phyloP scores from a whole-genome alignment of 2,329 filamentous ascomycete species.

The Raffaelea ambrosiae region DNA sequence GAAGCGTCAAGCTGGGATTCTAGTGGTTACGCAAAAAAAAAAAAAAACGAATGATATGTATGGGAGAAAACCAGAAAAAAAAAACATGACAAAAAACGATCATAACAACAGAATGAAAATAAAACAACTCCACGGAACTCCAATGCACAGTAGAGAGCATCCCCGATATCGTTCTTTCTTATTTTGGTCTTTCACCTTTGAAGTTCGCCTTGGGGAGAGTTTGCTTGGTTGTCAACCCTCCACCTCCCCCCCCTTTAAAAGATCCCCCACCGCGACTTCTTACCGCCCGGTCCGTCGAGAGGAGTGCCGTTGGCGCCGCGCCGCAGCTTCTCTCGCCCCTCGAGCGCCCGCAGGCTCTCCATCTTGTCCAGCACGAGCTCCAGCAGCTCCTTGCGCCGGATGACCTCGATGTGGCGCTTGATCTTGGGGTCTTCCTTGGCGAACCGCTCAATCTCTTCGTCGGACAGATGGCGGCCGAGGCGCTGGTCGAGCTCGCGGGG shows the following conservation, averaged over 20 bases:
- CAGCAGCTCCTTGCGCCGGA: slow-evolving; percentile 82
- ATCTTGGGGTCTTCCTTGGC: slow-evolving; percentile 91
- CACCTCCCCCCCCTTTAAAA: not conserved
- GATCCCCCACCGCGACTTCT: not conserved
- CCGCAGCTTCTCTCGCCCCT: slow-evolving; percentile 57
- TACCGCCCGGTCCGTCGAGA: not conserved
- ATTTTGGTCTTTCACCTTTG: too few species aligned
- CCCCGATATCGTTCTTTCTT: too few species aligned
- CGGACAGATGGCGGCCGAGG: slow-evolving; percentile 70
- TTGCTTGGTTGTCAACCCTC: too few species aligned
- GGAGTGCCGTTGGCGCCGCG: slow-evolving; percentile 26
- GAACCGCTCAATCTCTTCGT: slow-evolving; percentile 78
- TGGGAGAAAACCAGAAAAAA: not conserved
- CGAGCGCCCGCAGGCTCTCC: slow-evolving; percentile 77
- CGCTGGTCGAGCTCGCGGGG: slow-evolving; percentile 83
- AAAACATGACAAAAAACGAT: not conserved
- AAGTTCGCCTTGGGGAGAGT: too few species aligned
- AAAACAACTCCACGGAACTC: not conserved
- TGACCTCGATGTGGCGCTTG: slow-evolving; percentile 80
- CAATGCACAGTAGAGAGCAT: not conserved
- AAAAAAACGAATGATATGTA: too few species aligned
- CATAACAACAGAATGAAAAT: not conserved
- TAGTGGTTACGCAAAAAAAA: too few species aligned
- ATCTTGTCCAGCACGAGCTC: slow-evolving; percentile 95
- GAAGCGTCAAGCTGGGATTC: not conserved